Base-by-base conservation (phyloP, 805 yeast species). In the Sugiyamaella boreocaroliniensis region DNA sequence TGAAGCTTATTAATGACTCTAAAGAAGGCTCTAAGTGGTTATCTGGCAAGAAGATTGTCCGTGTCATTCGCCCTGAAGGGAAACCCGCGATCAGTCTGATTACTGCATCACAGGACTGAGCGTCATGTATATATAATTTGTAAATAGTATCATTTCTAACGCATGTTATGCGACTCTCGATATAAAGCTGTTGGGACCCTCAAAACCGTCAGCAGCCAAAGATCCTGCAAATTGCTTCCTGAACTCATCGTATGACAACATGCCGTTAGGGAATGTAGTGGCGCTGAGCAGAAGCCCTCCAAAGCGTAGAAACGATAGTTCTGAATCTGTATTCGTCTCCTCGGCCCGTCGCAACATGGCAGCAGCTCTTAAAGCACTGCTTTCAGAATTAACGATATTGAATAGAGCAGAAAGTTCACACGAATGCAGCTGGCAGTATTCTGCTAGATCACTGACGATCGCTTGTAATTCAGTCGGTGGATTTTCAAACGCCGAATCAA, bases 1-100 rank as follows among this genome's bases (percentile, higher is more conserved):
- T 78, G 19, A 66, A 69, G 10, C 70, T 66, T 14, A 51, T 81
- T 2, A 48, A 65, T 45, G 48, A 57, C 1, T 60, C 69, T 6
- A 68, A 67, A 12, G 70, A 67, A 1, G 78, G 78, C 5, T 57
- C 65, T 29, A 74, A 75, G 51, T 76, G 74, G 67, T 56, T 84
- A 1, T 59, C 52, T 0, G 72, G 65, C 20, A 76, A 75, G 50
- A 59, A 57, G 0, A 69, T 83, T 45, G 76, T 73, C 52, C 83
- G 79, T 60, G 62, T 82, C 47, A 82, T 88, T 19, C 64, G 76
- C 15, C 64, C 64, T 9, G 49, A 53, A 29, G 61, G 61, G 2
- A 54, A 54, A 26, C 53, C 52, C 9, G 52, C 56, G 18, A 51
- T 64, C 43, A 59, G 59, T 41, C 48, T 62, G 22, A 52, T 62